Conservation (phyloP, 371 early-diverging fungal genomes). For the Thermomucor indicae-seudaticae region DNA sequence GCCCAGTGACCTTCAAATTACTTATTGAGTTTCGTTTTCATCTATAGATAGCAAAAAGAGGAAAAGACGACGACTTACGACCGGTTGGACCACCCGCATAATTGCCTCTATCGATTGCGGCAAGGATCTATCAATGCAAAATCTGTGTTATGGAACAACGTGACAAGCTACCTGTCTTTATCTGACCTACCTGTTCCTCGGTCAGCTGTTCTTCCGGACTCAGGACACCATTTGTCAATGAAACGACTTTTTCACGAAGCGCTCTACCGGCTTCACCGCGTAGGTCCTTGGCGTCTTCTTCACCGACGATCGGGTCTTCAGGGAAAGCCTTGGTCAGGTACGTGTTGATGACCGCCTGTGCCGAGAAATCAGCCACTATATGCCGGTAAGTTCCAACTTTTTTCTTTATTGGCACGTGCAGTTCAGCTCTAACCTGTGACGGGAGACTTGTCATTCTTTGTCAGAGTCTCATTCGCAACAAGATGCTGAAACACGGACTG, state of each 20-base stretch:
- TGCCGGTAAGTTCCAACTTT: background rate
- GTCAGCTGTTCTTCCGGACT: conserved; percentile 44
- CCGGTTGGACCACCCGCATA: conserved; percentile 80
- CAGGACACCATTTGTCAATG: conserved; percentile 74
- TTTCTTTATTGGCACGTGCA: background rate
- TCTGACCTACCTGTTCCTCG: conserved; percentile 59
- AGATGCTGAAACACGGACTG: conserved; percentile 79
- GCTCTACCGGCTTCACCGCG: conserved; percentile 62
- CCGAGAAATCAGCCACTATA: conserved; percentile 91
- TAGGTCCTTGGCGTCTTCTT: conserved; percentile 88
- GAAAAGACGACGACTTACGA: no score
- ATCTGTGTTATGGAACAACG: background rate
- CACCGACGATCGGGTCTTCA: conserved; percentile 87
- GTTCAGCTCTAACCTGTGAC: conserved; percentile 72
- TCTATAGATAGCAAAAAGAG: no score
- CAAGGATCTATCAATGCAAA: no score
- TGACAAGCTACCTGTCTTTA: background rate
- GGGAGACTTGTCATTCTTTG: conserved; percentile 92
- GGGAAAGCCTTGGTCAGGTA: conserved; percentile 75
- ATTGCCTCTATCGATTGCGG: conserved; percentile 88
- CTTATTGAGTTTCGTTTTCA: no score
- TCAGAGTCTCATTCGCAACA: conserved; percentile 74
- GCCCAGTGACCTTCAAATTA: conserved; percentile 73
- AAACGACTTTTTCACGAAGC: conserved; percentile 73
- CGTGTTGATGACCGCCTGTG: conserved; percentile 94